Evolutionary conservation across 805 yeast species (phyloP).

Genomic region (Zygosaccharomyces siamensis): DNA sequence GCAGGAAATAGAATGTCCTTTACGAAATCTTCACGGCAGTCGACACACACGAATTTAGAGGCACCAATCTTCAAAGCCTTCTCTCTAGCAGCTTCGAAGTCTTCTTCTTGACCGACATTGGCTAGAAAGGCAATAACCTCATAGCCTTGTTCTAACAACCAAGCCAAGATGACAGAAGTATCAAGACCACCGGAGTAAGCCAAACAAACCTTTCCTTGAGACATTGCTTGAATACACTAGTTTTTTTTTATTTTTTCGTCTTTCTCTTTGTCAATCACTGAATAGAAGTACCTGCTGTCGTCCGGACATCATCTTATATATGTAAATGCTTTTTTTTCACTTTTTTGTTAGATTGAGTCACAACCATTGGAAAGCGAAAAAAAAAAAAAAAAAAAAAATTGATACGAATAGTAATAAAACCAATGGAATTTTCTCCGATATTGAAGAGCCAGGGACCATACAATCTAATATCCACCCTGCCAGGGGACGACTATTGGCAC

Average conservation of each 20-base stretch:
- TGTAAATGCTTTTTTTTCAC: background rate
- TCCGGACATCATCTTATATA: background rate
- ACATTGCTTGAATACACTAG: conserved; percentile 45
- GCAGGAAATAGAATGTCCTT: conserved; percentile 92
- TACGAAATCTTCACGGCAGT: conserved; percentile 92
- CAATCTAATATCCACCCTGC: too few species aligned
- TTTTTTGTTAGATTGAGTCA: background rate
- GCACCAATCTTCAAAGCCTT: conserved; percentile 98
- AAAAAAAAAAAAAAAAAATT: background rate
- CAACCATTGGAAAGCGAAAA: background rate
- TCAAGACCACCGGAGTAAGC: conserved; percentile 99
- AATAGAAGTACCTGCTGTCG: background rate
- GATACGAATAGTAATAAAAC: background rate
- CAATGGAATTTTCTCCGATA: background rate
- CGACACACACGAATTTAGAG: conserved; percentile 87
- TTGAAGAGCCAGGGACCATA: too few species aligned
- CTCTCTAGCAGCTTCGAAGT: conserved; percentile 92
- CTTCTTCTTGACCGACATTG: conserved; percentile 98
- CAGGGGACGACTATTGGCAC: too few species aligned
- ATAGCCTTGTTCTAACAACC: conserved; percentile 96
- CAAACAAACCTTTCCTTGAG: conserved; percentile 97
- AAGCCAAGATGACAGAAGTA: conserved; percentile 94
- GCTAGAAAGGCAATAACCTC: conserved; percentile 98
- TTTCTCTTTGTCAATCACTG: background rate
- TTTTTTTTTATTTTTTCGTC: background rate